phyloP scores from a whole-genome alignment of 805 yeast species.

The Nakazawaea siamensis region DNA sequence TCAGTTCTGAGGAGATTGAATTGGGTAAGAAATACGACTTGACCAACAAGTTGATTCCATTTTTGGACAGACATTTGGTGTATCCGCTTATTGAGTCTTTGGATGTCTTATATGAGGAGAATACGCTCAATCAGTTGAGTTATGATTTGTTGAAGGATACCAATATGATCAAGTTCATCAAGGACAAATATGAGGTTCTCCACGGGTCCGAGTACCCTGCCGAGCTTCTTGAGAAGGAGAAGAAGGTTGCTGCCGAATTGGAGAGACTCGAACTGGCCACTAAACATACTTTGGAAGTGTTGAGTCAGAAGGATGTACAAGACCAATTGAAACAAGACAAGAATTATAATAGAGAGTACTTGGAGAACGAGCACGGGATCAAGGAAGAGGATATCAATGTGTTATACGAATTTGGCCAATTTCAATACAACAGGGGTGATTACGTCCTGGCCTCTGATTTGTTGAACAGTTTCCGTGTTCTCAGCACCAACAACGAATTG shows the following conservation, averaged over 20 bases:
- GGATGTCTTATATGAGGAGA: constrained; percentile 34
- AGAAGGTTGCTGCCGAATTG: constrained; percentile 29
- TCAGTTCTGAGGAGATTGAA: constrained; percentile 22
- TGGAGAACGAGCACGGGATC: constrained; percentile 36
- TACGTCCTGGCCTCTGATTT: constrained; percentile 52
- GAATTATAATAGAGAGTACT: constrained; percentile 38
- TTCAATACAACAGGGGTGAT: constrained; percentile 57
- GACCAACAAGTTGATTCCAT: constrained; percentile 45
- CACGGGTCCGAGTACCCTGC: constrained; percentile 32
- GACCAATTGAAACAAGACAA: constrained; percentile 47
- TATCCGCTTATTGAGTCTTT: constrained; percentile 44
- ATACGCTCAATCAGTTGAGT: constrained; percentile 36
- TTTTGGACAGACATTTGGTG: constrained; percentile 53
- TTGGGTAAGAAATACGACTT: constrained; percentile 44
- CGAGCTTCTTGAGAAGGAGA: constrained; percentile 32
- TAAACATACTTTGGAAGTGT: constrained; percentile 33
- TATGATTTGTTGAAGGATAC: constrained; percentile 50
- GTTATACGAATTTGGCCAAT: constrained; percentile 50
- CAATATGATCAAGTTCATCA: constrained; percentile 43
- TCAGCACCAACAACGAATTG: constrained; percentile 42
- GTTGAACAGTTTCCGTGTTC: constrained; percentile 45
- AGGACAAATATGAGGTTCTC: constrained; percentile 33
- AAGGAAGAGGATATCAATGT: constrained; percentile 39
- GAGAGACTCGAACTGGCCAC: constrained; percentile 32
- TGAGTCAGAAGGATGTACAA: constrained; percentile 42